Conservation (phyloP, 257 asterid species). For the Jacaranda copaia region DNA sequence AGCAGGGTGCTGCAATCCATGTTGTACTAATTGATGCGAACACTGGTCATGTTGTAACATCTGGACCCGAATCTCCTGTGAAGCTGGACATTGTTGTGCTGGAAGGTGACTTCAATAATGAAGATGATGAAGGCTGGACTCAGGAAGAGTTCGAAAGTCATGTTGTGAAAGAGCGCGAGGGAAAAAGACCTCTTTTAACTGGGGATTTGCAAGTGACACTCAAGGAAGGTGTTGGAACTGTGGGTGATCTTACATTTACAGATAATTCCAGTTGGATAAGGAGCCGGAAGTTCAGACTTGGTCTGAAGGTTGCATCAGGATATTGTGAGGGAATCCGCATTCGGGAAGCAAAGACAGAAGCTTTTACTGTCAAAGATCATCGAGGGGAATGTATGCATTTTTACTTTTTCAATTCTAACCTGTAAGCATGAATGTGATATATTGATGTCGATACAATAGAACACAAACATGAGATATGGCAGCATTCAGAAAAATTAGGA, state of each 20-base stretch:
- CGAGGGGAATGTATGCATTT: slow-evolving; percentile 86
- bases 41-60: slow-evolving; percentile 68
- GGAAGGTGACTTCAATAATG: slow-evolving; percentile 88
- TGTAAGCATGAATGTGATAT: not conserved
- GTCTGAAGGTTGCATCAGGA: slow-evolving; percentile 81
- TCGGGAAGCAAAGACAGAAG: slow-evolving; percentile 89
- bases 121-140: slow-evolving; percentile 73
- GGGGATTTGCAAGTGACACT: slow-evolving; percentile 82
- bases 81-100: slow-evolving; percentile 81
- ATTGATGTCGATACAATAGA: not conserved
- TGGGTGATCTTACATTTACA: slow-evolving; percentile 84
- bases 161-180: slow-evolving; percentile 85
- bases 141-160: slow-evolving; percentile 84
- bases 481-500: not conserved
- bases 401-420: slow-evolving; percentile 15
- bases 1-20: slow-evolving; percentile 85
- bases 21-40: slow-evolving; percentile 66
- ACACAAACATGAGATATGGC: slow-evolving; percentile 8
- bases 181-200: slow-evolving; percentile 81
- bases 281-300: slow-evolving; percentile 86
- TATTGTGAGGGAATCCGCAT: slow-evolving; percentile 76
- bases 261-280: slow-evolving; percentile 95
- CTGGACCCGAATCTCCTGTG: slow-evolving; percentile 76
- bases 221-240: slow-evolving; percentile 91
- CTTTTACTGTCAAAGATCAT: slow-evolving; percentile 88